Conservation (phyloP, 352 stramenopile genomes). For the Pythium graminicola region DNA sequence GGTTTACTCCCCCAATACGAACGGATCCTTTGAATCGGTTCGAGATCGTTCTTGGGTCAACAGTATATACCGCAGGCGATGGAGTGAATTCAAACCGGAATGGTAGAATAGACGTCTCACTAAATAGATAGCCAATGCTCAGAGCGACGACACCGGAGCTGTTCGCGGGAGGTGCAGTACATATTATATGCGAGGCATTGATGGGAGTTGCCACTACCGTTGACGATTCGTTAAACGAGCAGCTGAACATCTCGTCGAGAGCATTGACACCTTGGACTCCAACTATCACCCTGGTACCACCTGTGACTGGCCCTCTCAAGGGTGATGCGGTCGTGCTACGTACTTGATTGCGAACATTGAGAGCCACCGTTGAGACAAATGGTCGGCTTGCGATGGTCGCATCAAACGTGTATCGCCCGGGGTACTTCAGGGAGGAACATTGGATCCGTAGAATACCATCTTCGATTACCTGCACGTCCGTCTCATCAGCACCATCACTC, state of each 20-base stretch:
- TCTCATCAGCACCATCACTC: not conserved
- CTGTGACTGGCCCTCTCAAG: not conserved
- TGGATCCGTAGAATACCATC: not conserved
- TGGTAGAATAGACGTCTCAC: not conserved
- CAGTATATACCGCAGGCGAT: not conserved
- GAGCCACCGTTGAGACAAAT: not conserved
- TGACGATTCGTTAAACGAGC: conserved; percentile 11
- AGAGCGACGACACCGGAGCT: conserved; percentile 4
- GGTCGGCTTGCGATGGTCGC: not conserved
- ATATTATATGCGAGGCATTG: conserved; percentile 8
- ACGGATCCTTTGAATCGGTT: conserved; percentile 1
- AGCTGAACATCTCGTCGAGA: conserved; percentile 14
- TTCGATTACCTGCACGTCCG: not conserved
- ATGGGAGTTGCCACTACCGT: not conserved
- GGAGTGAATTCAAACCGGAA: conserved; percentile 16
- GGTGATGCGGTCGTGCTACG: not conserved
- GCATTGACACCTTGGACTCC: conserved; percentile 3
- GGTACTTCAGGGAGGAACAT: not conserved
- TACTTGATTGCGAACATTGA: not conserved
- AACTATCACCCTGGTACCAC: conserved; percentile 4
- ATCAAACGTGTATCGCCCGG: not conserved
- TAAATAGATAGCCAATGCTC: conserved; percentile 2
- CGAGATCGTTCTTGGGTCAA: not conserved
- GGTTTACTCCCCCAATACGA: conserved; percentile 4
- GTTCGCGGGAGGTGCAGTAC: not conserved